phyloP scores from a whole-genome alignment of 257 asterid genomes.

The Primulina eburnea region DNA sequence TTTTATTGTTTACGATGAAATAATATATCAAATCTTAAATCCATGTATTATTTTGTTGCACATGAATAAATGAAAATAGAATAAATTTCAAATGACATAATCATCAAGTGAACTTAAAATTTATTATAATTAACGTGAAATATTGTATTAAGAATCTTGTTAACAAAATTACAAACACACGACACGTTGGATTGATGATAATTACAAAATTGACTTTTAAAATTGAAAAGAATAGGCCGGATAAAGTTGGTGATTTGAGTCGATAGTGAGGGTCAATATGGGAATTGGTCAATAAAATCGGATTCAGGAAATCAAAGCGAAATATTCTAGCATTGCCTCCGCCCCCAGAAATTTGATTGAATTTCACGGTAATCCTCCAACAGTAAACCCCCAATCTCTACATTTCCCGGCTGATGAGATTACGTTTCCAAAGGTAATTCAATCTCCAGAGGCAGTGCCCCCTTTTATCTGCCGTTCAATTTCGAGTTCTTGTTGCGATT shows the following conservation, averaged over 20 bases:
- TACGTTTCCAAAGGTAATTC: constrained; percentile 26
- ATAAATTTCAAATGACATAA: too few relatives aligned
- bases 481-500: neutral
- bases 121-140: too few relatives aligned
- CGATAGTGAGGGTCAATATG: constrained; percentile 21
- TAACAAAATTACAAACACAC: too few relatives aligned
- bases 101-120: too few relatives aligned
- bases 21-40: too few relatives aligned
- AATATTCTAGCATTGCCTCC: constrained; percentile 18
- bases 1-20: too few relatives aligned
- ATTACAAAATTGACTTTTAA: neutral
- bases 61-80: too few relatives aligned
- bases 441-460: neutral
- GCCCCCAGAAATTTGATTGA: constrained; percentile 25
- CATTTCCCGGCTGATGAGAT: constrained; percentile 9
- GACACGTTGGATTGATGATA: too few relatives aligned
- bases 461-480: neutral
- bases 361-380: constrained; percentile 23
- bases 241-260: neutral
- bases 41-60: too few relatives aligned
- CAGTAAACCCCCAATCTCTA: constrained; percentile 11
- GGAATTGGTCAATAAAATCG: constrained; percentile 1
- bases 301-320: constrained; percentile 12
- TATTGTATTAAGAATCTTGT: too few relatives aligned
- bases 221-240: neutral